A percentile compares a stretch with the other conserved stretches of the same genome.
phyloP scores from a whole-genome alignment of 1,284 basidiomycete species.

The Gymnopus androsaceus region DNA sequence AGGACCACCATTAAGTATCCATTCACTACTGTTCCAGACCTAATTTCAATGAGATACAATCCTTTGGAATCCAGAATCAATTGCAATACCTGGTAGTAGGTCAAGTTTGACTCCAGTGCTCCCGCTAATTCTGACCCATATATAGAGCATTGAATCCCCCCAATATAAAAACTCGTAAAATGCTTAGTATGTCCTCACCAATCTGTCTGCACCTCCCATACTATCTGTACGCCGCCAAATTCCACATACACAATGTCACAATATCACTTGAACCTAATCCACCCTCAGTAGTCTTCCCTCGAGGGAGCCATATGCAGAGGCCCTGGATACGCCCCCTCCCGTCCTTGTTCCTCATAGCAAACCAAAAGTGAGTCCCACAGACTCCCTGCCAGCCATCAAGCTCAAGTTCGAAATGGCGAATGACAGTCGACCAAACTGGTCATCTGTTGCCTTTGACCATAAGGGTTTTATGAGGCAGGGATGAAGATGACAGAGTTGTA shows the following conservation, averaged over 20 bases:
- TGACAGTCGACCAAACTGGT: slow-evolving; percentile 23
- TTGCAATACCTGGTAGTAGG: slow-evolving; percentile 50
- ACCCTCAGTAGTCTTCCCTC: slow-evolving; percentile 37
- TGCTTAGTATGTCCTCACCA: too few relatives aligned
- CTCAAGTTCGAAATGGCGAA: slow-evolving; percentile 28
- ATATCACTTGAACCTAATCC: slow-evolving; percentile 44
- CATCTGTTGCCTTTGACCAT: slow-evolving; percentile 40
- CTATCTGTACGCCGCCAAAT: too few relatives aligned
- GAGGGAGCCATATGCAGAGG: slow-evolving; percentile 29
- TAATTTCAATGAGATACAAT: too few relatives aligned
- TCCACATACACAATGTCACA: slow-evolving; percentile 7
- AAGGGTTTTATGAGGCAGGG: slow-evolving; percentile 38
- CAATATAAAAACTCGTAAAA: too few relatives aligned
- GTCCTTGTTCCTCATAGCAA: slow-evolving; percentile 28
- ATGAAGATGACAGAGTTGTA: slow-evolving; percentile 43
- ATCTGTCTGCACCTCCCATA: too few relatives aligned
- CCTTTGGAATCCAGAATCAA: too few relatives aligned
- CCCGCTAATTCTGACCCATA: slow-evolving; percentile 45
- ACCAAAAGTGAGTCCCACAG: slow-evolving; percentile 39
- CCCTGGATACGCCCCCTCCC: too few relatives aligned
- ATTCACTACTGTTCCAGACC: slow-evolving; percentile 53
- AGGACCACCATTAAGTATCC: slow-evolving; percentile 49
- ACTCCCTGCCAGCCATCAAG: slow-evolving; percentile 25
- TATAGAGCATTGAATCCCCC: slow-evolving; percentile 55
- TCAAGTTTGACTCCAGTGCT: slow-evolving; percentile 44